phyloP scores from a whole-genome alignment of 768 basidiomycete species.

The Panellus pusillus region DNA sequence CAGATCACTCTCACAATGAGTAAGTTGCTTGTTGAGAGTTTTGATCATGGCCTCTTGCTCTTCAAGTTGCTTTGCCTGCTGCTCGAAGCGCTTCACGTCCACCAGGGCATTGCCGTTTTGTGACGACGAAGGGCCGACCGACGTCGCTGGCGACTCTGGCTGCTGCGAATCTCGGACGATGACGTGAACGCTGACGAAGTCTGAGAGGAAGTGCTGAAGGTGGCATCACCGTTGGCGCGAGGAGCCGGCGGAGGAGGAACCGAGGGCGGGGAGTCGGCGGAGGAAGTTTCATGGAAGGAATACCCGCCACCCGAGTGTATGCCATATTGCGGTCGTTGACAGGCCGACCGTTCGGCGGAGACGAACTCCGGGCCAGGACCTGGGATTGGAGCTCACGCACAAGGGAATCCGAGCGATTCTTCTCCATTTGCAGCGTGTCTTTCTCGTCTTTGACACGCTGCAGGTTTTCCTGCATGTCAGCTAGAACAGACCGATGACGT shows the following conservation, averaged over 20 bases:
- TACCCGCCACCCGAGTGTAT: slow-evolving; percentile 57
- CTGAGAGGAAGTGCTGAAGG: slow-evolving; percentile 61
- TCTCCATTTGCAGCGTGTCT: slow-evolving; percentile 73
- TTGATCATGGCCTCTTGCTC: slow-evolving; percentile 93
- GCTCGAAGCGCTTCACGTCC: slow-evolving; percentile 72
- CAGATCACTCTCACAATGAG: slow-evolving; percentile 90
- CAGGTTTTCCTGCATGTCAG: slow-evolving; percentile 75
- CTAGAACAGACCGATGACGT: slow-evolving; percentile 70
- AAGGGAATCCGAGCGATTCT: slow-evolving; percentile 61
- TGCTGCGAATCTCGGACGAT: slow-evolving; percentile 73
- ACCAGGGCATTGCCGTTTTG: slow-evolving; percentile 38
- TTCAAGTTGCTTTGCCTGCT: slow-evolving; percentile 72
- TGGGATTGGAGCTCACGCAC: slow-evolving; percentile 82
- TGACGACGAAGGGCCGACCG: slow-evolving; percentile 48
- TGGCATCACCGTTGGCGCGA: slow-evolving; percentile 50
- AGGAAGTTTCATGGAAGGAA: slow-evolving; percentile 75
- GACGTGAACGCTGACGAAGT: slow-evolving; percentile 54
- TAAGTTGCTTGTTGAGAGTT: slow-evolving; percentile 89
- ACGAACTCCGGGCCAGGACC: slow-evolving; percentile 55
- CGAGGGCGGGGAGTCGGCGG: slow-evolving; percentile 88
- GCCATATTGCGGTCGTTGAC: slow-evolving; percentile 51
- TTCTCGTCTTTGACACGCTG: slow-evolving; percentile 83
- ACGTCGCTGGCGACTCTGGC: slow-evolving; percentile 66
- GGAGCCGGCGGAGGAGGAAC: slow-evolving; percentile 85
- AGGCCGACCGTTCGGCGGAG: slow-evolving; percentile 54